phyloP scores from a whole-genome alignment of 2,329 filamentous ascomycete species.

The Xylaria sp. region DNA sequence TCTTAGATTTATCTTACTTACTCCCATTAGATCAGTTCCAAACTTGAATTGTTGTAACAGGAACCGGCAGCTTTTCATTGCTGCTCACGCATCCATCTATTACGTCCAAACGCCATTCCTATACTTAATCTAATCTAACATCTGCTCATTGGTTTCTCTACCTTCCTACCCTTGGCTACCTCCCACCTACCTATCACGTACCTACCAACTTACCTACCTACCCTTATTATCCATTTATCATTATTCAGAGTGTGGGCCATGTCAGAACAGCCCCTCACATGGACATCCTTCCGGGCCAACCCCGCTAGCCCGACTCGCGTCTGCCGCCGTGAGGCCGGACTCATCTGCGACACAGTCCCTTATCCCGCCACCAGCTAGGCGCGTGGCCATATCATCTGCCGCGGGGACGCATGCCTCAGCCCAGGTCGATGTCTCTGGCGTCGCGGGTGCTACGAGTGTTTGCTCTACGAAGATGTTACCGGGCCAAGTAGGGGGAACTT shows the following conservation, averaged over 20 bases:
- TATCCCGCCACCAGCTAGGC: constrained; percentile 67
- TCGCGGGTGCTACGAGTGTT: constrained; percentile 64
- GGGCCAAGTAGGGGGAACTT: background rate
- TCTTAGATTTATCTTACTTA: too few species aligned
- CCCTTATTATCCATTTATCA: background rate
- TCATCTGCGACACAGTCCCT: constrained; percentile 59
- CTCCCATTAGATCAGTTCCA: too few species aligned
- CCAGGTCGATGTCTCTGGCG: constrained; percentile 72
- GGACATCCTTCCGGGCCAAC: constrained; percentile 64
- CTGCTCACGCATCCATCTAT: background rate
- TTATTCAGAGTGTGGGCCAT: background rate
- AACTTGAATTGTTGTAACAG: background rate
- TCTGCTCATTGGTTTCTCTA: background rate
- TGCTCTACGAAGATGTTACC: constrained; percentile 56
- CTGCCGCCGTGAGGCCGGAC: constrained; percentile 58
- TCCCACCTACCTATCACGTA: background rate
- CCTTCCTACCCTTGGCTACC: background rate
- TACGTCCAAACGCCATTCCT: background rate
- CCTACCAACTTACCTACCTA: background rate
- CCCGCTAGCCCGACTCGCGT: constrained; percentile 51
- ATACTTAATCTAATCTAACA: background rate
- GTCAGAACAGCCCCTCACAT: constrained; percentile 55
- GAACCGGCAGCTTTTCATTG: background rate
- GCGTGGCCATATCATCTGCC: constrained; percentile 64
- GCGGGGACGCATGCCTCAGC: constrained; percentile 65